These are phyloP conservation scores for Coemansia sp. DNA, from an alignment of 192 early-diverging fungal genomes.

Conservation along the genomic window DNA sequence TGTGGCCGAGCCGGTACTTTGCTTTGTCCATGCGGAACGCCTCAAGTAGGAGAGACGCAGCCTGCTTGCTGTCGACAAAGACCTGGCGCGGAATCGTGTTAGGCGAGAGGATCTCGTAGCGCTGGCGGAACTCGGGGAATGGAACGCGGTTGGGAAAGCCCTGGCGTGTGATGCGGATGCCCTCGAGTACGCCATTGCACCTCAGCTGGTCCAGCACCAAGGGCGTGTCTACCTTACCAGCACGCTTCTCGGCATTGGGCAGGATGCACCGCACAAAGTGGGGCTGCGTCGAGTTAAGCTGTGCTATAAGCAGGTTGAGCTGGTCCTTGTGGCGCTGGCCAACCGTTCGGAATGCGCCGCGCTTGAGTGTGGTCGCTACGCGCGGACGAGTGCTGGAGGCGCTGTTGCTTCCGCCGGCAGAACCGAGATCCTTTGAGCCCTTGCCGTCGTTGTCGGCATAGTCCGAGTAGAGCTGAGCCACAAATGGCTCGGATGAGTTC, in stretches of 20 bases:
- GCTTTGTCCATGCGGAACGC: constrained; percentile 73
- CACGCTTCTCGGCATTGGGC: constrained; percentile 89
- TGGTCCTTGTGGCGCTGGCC: constrained; percentile 95
- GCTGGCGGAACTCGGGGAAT: constrained; percentile 91
- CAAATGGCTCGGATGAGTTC: constrained; percentile 75
- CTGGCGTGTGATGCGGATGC: constrained; percentile 93
- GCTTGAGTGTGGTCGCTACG: constrained; percentile 63
- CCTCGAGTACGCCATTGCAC: constrained; percentile 97
- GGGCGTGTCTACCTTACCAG: constrained; percentile 80
- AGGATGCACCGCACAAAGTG: constrained; percentile 99
- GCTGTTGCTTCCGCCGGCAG: constrained; percentile 1
- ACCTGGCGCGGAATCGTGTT: constrained; percentile 75
- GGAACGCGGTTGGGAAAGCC: constrained; percentile 93
- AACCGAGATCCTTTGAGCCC: constrained; percentile 5
- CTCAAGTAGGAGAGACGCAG: constrained; percentile 78
- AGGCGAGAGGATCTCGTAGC: constrained; percentile 90
- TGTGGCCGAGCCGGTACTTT: constrained; percentile 87
- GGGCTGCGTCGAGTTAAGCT: constrained; percentile 87
- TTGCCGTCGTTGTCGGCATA: constrained; percentile 60
- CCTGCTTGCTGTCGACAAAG: constrained; percentile 89
- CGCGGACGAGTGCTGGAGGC: constrained; percentile 8
- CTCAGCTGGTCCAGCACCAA: constrained; percentile 91
- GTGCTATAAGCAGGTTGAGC: constrained; percentile 84
- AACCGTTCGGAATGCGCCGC: constrained; percentile 91
- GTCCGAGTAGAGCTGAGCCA: constrained; percentile 83